phyloP scores from a whole-genome alignment of 805 yeast genomes.

The Myxozyma sirexii region DNA sequence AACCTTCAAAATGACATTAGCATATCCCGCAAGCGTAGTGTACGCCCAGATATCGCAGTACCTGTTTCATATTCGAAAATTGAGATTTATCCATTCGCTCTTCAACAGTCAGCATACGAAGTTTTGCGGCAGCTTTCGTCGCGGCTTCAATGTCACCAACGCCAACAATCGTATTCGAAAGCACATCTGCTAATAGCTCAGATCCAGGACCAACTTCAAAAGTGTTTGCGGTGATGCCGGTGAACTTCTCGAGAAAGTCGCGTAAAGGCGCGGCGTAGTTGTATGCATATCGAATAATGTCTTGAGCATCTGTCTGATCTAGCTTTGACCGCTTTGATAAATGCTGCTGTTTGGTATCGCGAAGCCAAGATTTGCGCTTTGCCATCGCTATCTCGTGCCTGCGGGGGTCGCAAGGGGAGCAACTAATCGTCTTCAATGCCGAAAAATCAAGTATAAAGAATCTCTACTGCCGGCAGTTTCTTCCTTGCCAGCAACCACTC shows the following conservation, averaged over 20 bases:
- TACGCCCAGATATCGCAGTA: no score
- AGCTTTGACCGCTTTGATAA: no score
- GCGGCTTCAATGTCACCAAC: not conserved
- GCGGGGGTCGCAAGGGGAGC: no score
- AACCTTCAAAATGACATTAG: not conserved
- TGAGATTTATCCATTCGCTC: not conserved
- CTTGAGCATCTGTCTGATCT: not conserved
- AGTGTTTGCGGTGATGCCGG: not conserved
- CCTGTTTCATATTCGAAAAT: constrained; percentile 3
- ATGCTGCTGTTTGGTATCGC: no score
- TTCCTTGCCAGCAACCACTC: no score
- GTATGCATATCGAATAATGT: not conserved
- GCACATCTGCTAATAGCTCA: not conserved
- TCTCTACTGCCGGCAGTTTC: no score
- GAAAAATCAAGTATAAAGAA: no score
- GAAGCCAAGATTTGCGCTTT: no score
- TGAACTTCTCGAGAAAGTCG: constrained; percentile 1
- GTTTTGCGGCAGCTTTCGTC: not conserved
- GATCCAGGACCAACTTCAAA: not conserved
- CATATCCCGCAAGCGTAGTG: no score
- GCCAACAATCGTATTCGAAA: constrained; percentile 4
- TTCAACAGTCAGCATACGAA: not conserved
- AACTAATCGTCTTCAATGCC: no score
- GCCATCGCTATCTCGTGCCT: no score
- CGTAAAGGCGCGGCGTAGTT: not conserved